phyloP scores from a whole-genome alignment of 306 rosid species.

The Dalbergia cultrata region DNA sequence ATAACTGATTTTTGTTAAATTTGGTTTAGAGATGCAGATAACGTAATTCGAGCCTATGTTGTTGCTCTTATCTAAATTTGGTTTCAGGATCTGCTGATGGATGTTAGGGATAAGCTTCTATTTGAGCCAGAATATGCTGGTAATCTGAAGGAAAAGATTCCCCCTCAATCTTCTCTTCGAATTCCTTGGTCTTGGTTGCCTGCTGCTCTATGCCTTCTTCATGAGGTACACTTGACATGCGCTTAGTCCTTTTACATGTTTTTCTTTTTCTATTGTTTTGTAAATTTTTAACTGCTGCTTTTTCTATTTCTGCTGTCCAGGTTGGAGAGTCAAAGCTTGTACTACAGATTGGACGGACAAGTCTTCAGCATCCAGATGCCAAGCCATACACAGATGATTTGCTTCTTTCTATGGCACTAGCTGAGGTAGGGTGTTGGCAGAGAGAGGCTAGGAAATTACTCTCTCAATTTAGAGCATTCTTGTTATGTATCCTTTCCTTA shows the following conservation, averaged over 20 bases:
- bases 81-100: conserved; percentile 86
- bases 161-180: conserved; percentile 82
- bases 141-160: conserved; percentile 76
- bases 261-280: conserved; percentile 18
- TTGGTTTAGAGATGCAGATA: conserved; percentile 5
- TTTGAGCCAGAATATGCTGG: conserved; percentile 98
- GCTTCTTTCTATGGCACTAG: conserved; percentile 91
- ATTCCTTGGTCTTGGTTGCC: conserved; percentile 96
- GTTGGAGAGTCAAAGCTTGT: conserved; percentile 91
- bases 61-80: conserved; percentile 40
- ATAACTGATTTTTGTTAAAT: background rate
- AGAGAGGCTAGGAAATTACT: conserved; percentile 54
- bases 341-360: conserved; percentile 72
- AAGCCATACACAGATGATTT: conserved; percentile 85
- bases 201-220: conserved; percentile 93
- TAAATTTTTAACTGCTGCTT: conserved; percentile 33
- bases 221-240: conserved; percentile 71
- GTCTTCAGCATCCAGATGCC: conserved; percentile 80
- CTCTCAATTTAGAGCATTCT: conserved; percentile 50
- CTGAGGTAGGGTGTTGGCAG: conserved; percentile 80
- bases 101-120: conserved; percentile 96
- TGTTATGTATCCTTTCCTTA: conserved; percentile 72
- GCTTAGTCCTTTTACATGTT: conserved; percentile 22
- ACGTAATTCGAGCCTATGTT: conserved; percentile 4
- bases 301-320: conserved; percentile 55